A percentile compares a stretch with the other conserved stretches of the same genome.
These are phyloP conservation scores for Tephrocybe sp. DNA, from an alignment of 768 basidiomycete genomes.

Conservation along the genomic window DNA sequence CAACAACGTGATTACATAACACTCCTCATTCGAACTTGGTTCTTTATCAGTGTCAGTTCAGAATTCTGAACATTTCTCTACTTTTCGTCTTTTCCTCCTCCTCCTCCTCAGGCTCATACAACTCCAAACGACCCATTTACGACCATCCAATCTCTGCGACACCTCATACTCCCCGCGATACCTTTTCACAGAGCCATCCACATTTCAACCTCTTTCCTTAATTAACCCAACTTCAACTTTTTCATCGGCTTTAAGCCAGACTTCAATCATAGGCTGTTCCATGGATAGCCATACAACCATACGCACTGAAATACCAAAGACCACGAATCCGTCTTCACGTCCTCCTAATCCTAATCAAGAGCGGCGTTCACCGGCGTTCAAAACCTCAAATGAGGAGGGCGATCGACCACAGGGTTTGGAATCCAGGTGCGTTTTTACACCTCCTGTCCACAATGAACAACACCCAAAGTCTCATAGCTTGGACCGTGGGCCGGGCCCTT, in stretches of 20 bases:
- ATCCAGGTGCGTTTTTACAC: slow-evolving; percentile 12
- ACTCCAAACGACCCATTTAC: slow-evolving; percentile 1
- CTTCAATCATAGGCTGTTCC: slow-evolving; percentile 6
- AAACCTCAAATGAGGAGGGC: slow-evolving; percentile 4
- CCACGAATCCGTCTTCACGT: background rate
- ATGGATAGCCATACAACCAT: slow-evolving; percentile 6
- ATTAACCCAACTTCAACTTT: background rate
- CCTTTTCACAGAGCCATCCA: slow-evolving; percentile 11
- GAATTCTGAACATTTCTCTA: slow-evolving; percentile 9
- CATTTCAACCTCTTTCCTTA: slow-evolving; percentile 7
- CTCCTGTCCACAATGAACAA: no score
- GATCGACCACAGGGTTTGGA: slow-evolving; percentile 5
- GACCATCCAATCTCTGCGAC: slow-evolving; percentile 6
- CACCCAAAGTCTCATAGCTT: slow-evolving; percentile 15
- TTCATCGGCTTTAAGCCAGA: slow-evolving; percentile 3
- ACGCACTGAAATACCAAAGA: background rate
- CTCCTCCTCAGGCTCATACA: slow-evolving; percentile 1
- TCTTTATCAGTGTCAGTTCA: slow-evolving; percentile 20
- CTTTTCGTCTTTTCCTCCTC: slow-evolving; percentile 13
- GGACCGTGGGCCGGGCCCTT: slow-evolving; percentile 12
- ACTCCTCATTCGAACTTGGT: slow-evolving; percentile 11
- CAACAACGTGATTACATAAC: slow-evolving; percentile 12
- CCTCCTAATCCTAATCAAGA: slow-evolving; percentile 4
- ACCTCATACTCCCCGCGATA: slow-evolving; percentile 16
- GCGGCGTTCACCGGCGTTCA: slow-evolving; percentile 8